Conservation (phyloP, 2,329 filamentous ascomycete genomes). For the Colletotrichum lupini region DNA sequence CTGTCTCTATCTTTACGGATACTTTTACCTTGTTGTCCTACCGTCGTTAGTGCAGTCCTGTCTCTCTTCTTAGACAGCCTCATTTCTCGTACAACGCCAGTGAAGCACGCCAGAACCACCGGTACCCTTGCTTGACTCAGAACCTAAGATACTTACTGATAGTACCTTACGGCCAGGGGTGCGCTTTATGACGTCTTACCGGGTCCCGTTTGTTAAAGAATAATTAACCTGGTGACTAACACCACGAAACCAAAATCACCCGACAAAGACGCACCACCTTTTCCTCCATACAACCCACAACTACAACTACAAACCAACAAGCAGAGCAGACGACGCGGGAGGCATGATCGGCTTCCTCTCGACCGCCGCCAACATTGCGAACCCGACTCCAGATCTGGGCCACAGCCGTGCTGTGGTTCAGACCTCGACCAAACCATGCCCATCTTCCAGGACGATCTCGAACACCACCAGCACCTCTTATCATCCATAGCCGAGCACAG, state of each 20-base stretch:
- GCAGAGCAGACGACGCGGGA: background rate
- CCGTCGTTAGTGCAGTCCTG: background rate
- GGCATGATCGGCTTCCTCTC: conserved; percentile 20
- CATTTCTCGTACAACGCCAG: conserved; percentile 14
- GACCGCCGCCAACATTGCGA: conserved; percentile 30
- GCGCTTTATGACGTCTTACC: conserved; percentile 31
- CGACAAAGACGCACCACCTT: conserved; percentile 17
- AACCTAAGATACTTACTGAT: background rate
- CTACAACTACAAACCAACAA: background rate
- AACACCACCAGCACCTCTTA: conserved; percentile 52
- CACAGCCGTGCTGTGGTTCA: conserved; percentile 49
- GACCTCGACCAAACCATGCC: conserved; percentile 58
- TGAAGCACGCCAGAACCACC: background rate
- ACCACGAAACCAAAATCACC: conserved; percentile 24
- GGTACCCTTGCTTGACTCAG: conserved; percentile 32
- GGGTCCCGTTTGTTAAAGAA: conserved; percentile 24
- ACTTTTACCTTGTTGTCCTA: background rate
- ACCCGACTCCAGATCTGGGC: conserved; percentile 31
- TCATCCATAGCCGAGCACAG: conserved; percentile 32
- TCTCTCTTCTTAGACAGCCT: conserved; percentile 9
- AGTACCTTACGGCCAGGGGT: background rate
- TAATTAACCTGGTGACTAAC: conserved; percentile 34
- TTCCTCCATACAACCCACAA: background rate
- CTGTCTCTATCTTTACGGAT: background rate
- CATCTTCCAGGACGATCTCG: conserved; percentile 66